A percentile compares a stretch with the other conserved stretches of the same genome.
phyloP scores from a whole-genome alignment of 306 rosid species.

The Vigna unguiculata region DNA sequence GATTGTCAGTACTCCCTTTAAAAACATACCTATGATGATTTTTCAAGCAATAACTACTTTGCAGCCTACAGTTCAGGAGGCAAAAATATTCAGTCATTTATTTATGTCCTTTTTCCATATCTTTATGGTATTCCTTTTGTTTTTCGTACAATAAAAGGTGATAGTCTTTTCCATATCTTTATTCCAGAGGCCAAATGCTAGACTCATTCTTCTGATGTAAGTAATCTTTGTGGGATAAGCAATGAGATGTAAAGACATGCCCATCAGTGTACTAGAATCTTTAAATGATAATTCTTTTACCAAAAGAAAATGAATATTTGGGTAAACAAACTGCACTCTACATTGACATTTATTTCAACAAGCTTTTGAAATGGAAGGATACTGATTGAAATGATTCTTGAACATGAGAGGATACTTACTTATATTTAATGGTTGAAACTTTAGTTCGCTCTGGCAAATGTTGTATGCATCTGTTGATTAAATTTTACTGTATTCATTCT shows the following conservation, averaged over 20 bases:
- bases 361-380: slow-evolving; percentile 32
- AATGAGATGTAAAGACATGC: slow-evolving; percentile 23
- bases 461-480: slow-evolving; percentile 3
- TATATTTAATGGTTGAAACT: slow-evolving; percentile 14
- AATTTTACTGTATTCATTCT: neutral
- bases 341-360: slow-evolving; percentile 31
- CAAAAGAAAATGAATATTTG: neutral
- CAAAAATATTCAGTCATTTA: slow-evolving; percentile 22
- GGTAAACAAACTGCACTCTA: slow-evolving; percentile 23
- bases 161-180: slow-evolving; percentile 1
- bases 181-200: slow-evolving; percentile 26
- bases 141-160: slow-evolving; percentile 12
- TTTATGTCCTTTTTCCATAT: neutral
- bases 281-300: slow-evolving; percentile 22
- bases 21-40: slow-evolving; percentile 11
- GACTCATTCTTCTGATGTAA: neutral
- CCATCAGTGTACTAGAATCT: neutral
- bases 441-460: neutral
- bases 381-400: slow-evolving; percentile 20
- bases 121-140: slow-evolving; percentile 14
- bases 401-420: slow-evolving; percentile 11
- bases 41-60: slow-evolving; percentile 31
- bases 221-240: neutral
- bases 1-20: slow-evolving; percentile 16
- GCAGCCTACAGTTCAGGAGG: slow-evolving; percentile 5